These are phyloP conservation scores for Fraxinus sp. DNA, from an alignment of 305 asterid species.

Conservation along the genomic window DNA sequence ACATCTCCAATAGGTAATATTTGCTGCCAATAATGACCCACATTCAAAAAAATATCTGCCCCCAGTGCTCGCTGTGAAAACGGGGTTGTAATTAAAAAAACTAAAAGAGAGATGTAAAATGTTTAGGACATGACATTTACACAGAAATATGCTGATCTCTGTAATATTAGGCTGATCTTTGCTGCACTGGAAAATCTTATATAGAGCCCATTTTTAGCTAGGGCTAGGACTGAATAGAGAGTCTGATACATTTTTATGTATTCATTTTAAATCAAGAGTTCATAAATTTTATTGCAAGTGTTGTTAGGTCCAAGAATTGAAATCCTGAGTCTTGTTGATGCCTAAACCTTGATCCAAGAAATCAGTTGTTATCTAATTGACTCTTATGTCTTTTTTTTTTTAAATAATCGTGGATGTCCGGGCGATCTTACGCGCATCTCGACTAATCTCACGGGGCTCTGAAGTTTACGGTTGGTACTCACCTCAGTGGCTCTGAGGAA, in stretches of 20 bases:
- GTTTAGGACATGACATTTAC: constrained; percentile 24
- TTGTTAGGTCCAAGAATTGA: not conserved
- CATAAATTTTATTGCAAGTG: not conserved
- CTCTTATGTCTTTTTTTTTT: not conserved
- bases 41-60: constrained; percentile 27
- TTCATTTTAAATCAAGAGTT: not conserved
- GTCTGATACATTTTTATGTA: not conserved
- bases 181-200: constrained; percentile 38
- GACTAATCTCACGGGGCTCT: too few relatives aligned
- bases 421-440: too few relatives aligned
- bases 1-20: constrained; percentile 35
- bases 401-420: too few relatives aligned
- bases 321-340: not conserved
- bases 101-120: constrained; percentile 39
- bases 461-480: too few relatives aligned
- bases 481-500: too few relatives aligned
- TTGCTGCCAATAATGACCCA: constrained; percentile 34
- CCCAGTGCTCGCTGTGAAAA: constrained; percentile 38
- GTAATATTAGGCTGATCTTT: constrained; percentile 52
- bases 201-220: constrained; percentile 34
- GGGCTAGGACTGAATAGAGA: constrained; percentile 16
- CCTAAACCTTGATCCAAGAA: not conserved
- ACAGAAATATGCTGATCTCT: constrained; percentile 35
- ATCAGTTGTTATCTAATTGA: not conserved
- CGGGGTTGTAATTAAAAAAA: constrained; percentile 55